Conservation (phyloP, 768 basidiomycete species). For the Ramaria rubella region DNA sequence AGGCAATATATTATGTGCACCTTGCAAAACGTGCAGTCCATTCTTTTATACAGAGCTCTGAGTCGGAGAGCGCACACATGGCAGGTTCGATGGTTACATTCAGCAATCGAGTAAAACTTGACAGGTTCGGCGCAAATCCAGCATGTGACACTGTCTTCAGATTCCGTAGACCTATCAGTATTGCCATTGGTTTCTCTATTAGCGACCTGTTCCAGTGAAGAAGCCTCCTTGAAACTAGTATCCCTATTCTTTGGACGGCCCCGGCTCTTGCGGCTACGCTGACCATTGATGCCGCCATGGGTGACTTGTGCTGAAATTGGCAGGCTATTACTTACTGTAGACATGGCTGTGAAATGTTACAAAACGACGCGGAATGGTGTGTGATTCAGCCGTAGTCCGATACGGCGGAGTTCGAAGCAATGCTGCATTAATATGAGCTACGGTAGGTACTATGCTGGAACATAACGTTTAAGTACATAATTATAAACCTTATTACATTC, state of each 20-base stretch:
- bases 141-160: slow-evolving; percentile 43
- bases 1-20: slow-evolving; percentile 32
- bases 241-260: neutral
- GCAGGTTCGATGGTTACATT: slow-evolving; percentile 93
- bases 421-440: neutral
- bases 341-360: neutral
- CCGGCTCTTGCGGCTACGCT: neutral
- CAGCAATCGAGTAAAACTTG: slow-evolving; percentile 81
- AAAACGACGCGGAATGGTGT: neutral
- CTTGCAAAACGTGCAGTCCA: slow-evolving; percentile 96
- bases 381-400: neutral
- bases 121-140: slow-evolving; percentile 95
- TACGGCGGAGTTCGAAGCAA: neutral
- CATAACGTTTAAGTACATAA: neutral
- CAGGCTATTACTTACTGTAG: neutral
- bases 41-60: slow-evolving; percentile 88
- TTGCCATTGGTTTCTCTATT: neutral
- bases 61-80: slow-evolving; percentile 88
- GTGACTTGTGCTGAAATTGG: neutral
- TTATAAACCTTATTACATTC: neutral
- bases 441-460: neutral
- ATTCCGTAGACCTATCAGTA: neutral
- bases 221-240: neutral
- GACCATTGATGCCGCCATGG: neutral
- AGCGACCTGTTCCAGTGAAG: no score